Evolutionary conservation across 148 eudicot genomes (phyloP), one percentile per base, ranked within the genome.

Genomic region (Vaccinium vitisidaea): DNA sequence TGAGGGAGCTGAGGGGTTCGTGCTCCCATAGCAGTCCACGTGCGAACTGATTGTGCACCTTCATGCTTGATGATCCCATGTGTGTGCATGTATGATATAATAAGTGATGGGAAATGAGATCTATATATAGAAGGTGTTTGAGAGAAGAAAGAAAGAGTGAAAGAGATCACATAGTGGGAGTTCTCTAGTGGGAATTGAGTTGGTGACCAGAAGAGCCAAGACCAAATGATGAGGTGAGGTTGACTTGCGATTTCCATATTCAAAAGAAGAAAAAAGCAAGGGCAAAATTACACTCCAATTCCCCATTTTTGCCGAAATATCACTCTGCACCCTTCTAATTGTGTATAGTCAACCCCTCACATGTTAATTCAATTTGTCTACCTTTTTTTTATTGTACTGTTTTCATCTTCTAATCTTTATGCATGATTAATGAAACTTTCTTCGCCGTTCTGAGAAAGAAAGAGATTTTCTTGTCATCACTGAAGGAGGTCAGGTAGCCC

Each of bases 171-270:
- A 43, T 8, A 23, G 74, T 61, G 43, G 75, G 61, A 25, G 53
- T 73, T 75, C 74, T 46, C 83, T 86, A 88, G 94, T 90, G 93
- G 93, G 91, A 92, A 39, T 83, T 27, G 83, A 36, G 85, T 65
- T 19, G 94, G 84, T 90, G 87, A 92, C 89, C 91, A 86, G 88
- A 89, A 89, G 89, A 88, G 91, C 88, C 93, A 93, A 93, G 98
- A 96, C 98, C 98, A 94, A 94, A 96, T 96, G 94, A 96, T 96
- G 94, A 92, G 94, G 90, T 87, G 94, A 90, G 94, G 98, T 96
- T 96, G 98, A 96, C 98, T 96, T 91, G 74, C 2, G 90, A 83
- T 91, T 89, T 90, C 86, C 80, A 85, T 85, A 49, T 87, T 84
- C 84, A 78, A 91, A 94, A 88, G 86, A 77, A 87, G 81, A 36